Conservation (phyloP, 805 yeast genomes). For the Saccharomycopsis javanensis region DNA sequence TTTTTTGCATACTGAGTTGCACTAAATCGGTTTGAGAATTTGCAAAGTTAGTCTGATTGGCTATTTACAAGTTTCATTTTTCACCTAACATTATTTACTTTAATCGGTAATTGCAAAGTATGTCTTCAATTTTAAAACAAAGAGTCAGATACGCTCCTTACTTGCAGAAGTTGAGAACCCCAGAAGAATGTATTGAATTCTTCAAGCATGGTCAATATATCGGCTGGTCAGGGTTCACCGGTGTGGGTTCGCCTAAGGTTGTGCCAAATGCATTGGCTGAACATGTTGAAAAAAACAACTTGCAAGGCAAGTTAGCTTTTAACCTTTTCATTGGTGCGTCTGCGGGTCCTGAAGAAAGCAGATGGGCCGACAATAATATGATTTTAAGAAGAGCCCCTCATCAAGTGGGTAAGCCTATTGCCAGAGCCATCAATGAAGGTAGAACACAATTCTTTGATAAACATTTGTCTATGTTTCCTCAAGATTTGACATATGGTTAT, state of each 20-base stretch:
- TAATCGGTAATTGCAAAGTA: not conserved
- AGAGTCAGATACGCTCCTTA: slow-evolving; percentile 90
- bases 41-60: no score
- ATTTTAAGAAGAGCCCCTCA: slow-evolving; percentile 88
- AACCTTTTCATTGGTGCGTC: slow-evolving; percentile 95
- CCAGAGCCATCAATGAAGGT: slow-evolving; percentile 82
- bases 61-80: no score
- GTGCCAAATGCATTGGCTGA: slow-evolving; percentile 82
- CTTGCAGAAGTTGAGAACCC: slow-evolving; percentile 63
- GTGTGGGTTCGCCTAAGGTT: slow-evolving; percentile 96
- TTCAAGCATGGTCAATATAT: slow-evolving; percentile 86
- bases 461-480: slow-evolving; percentile 98
- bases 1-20: no score
- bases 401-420: slow-evolving; percentile 95
- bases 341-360: slow-evolving; percentile 92
- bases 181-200: slow-evolving; percentile 73
- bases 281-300: slow-evolving; percentile 77
- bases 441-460: slow-evolving; percentile 86
- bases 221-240: slow-evolving; percentile 99
- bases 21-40: no score
- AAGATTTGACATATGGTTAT: slow-evolving; percentile 91
- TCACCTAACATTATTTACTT: not conserved
- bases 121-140: slow-evolving; percentile 49
- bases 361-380: slow-evolving; percentile 91
- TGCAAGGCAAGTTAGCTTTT: slow-evolving; percentile 81